Evolutionary conservation across 345 rosid genomes (phyloP), one percentile per base, ranked within the genome.

Genomic region (Corymbia maculata): DNA sequence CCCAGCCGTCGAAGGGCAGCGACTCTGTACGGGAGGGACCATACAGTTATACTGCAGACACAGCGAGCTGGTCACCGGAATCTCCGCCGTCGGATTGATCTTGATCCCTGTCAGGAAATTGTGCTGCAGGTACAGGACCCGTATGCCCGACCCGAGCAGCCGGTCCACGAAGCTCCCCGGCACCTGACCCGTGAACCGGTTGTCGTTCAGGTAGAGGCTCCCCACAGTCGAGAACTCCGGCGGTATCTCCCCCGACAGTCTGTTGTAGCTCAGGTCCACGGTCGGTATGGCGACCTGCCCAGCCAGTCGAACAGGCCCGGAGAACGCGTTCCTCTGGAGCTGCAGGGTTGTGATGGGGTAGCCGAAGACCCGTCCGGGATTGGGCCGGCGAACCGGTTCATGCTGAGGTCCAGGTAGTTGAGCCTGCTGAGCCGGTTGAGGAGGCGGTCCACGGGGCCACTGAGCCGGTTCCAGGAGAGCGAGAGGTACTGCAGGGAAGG

Each of bases 41-140:
- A 96, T 96, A 52, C 99, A 97, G 51, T 97, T 97, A 86, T 96
- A 97, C 91, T 96, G 99, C 87, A 95, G 88, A 89, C 99, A 97
- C 91, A 97, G 87, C 26, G 99, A 95, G 87, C 95, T 95, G 53
- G 95, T 95, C 90, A 88, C 45, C 30, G 99, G 99, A 82, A 97
- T 95, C 85, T 93, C 92, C 7, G 96, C 99, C 95, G 96, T 90
- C 89, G 97, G 99, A 86, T 92, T 95, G 13, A 97, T 96, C 92
- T 92, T 91, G 9, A 97, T 96, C 36, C 97, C 98, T 3, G 99
- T 97, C 85, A 97, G 90, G 87, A 89, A 97, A 85, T 97, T 97
- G 55, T 97, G 99, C 90, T 97, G 99, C 90, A 97, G 89, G 89
- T 96, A 96, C 17, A 97, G 52, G 64, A 93, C 91, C 89, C 95